Evolutionary conservation across 169 alveolate genomes (phyloP), one percentile per base, ranked within the genome.

Genomic region (Plasmodium adleri): DNA sequence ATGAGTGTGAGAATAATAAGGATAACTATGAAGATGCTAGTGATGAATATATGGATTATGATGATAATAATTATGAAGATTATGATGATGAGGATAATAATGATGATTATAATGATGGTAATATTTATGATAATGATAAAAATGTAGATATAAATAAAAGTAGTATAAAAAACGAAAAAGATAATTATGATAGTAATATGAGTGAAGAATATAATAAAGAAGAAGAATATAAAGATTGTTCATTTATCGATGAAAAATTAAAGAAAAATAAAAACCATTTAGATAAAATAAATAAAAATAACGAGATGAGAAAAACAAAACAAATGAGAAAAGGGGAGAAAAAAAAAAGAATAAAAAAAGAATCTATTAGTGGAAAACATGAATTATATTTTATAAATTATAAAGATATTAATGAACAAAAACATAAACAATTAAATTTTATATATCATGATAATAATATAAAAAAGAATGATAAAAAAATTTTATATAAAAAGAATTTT

Each of bases 361-460:
- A 70, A 70, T 49, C 86, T 8, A 8, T 39, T 39, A 85, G 66
- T 52, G 75, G 87, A 39, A 70, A 68, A 71, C 87, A 72, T 20
- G 92, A 85, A 47, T 26, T 85, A 43, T 85, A 85, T 66, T 85
- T 71, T 60, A 85, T 85, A 9, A 68, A 85, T 66, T 85, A 85
- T 52, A 85, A 68, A 71, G 87, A 71, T 66, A 28, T 85, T 62
- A 70, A 68, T 15, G 91, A 85, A 67, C 15, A 68, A 32, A 60
- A 7, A 17, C 74, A 54, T 20, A 71, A 71, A 59, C 73, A 85
- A 20, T 58, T 85, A 52, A 85, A 71, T 50, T 85, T 85, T 73
- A 85, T 85, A 39, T 85, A 85, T 64, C 49, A 70, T 28, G 91
- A 85, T 43, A 54, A 62, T 9, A 85, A 60, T 43, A 28, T 85